Conservation (phyloP, 768 basidiomycete species). For the Lentinula detonsa region DNA sequence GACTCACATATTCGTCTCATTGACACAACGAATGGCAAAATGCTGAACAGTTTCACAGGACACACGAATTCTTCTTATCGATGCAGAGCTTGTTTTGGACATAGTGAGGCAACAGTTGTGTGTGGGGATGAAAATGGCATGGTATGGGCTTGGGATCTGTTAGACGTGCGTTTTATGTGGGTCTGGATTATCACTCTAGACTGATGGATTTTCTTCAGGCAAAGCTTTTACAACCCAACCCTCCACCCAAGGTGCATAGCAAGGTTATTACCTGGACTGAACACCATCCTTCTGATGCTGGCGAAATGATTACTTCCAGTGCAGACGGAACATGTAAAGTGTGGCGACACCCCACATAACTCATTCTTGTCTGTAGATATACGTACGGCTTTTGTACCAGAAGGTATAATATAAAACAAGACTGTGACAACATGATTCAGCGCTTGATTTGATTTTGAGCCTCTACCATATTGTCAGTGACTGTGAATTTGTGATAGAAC, state of each 20-base stretch:
- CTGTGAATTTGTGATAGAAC: background rate
- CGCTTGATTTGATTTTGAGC: slow-evolving; percentile 40
- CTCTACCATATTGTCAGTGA: slow-evolving; percentile 24
- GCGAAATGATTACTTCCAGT: slow-evolving; percentile 85
- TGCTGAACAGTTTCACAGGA: slow-evolving; percentile 81
- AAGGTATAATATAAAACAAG: background rate
- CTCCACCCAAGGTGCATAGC: slow-evolving; percentile 73
- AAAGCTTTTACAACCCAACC: slow-evolving; percentile 60
- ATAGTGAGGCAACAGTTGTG: slow-evolving; percentile 74
- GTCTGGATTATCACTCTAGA: slow-evolving; percentile 2
- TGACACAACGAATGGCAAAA: slow-evolving; percentile 74
- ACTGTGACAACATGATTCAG: slow-evolving; percentile 11
- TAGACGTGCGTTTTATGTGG: slow-evolving; percentile 53
- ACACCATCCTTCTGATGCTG: slow-evolving; percentile 75
- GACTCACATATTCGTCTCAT: slow-evolving; percentile 85
- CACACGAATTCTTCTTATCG: slow-evolving; percentile 74
- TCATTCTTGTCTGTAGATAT: background rate
- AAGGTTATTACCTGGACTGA: slow-evolving; percentile 91
- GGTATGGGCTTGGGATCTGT: slow-evolving; percentile 91
- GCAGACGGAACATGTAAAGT: slow-evolving; percentile 90
- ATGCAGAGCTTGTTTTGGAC: slow-evolving; percentile 75
- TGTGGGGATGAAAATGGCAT: slow-evolving; percentile 88
- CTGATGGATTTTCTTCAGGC: slow-evolving; percentile 40
- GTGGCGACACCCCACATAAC: slow-evolving; percentile 53
- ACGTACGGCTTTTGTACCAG: background rate